phyloP scores from a whole-genome alignment of 2,329 filamentous ascomycete genomes.

The Aspergillus persii region DNA sequence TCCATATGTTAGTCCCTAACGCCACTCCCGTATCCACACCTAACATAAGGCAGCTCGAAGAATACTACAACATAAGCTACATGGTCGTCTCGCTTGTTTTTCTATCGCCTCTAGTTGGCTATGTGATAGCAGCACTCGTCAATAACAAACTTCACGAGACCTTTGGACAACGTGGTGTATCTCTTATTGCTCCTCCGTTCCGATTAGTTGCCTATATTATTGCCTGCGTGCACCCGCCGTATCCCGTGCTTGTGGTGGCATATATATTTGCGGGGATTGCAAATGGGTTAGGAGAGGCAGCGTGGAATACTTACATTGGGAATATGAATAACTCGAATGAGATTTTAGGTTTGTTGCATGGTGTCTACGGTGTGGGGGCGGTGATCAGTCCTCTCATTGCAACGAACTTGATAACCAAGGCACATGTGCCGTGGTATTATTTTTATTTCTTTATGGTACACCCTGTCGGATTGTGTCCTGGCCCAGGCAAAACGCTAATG shows the following conservation, averaged over 20 bases:
- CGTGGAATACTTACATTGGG: slow-evolving; percentile 62
- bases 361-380: slow-evolving; percentile 68
- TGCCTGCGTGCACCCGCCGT: slow-evolving; percentile 37
- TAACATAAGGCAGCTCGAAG: slow-evolving; percentile 37
- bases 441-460: slow-evolving; percentile 71
- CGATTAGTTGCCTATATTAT: slow-evolving; percentile 36
- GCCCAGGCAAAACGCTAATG: slow-evolving; percentile 27
- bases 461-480: too few relatives aligned
- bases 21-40: background rate
- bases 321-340: slow-evolving; percentile 73
- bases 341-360: slow-evolving; percentile 69
- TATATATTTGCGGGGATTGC: slow-evolving; percentile 41
- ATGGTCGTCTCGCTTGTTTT: slow-evolving; percentile 49
- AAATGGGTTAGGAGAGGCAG: slow-evolving; percentile 48
- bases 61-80: slow-evolving; percentile 46
- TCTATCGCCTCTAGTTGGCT: slow-evolving; percentile 47
- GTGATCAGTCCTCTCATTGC: slow-evolving; percentile 68
- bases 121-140: slow-evolving; percentile 44
- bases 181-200: slow-evolving; percentile 58
- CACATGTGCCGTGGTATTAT: slow-evolving; percentile 61
- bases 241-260: slow-evolving; percentile 37
- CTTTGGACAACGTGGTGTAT: slow-evolving; percentile 67
- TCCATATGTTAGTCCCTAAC: background rate
- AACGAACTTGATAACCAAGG: slow-evolving; percentile 68
- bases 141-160: slow-evolving; percentile 42